Base-by-base conservation (phyloP, 2,329 filamentous ascomycete genomes). In the Sporothrix sp. region DNA sequence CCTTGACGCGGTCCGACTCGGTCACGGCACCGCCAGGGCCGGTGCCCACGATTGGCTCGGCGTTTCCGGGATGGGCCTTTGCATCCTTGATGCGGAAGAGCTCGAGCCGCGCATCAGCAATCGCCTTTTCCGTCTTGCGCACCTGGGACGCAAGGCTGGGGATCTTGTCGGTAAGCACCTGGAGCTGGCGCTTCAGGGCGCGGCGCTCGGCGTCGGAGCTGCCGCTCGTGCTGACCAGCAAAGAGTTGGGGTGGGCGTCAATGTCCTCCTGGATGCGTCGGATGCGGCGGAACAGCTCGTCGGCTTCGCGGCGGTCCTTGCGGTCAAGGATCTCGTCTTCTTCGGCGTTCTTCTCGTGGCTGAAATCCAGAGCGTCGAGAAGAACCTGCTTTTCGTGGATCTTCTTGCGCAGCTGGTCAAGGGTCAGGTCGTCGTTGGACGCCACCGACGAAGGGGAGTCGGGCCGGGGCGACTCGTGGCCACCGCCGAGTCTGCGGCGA, bases 331-430 rank as follows among this genome's bases (percentile, higher is more conserved):
- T 82, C 59, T 96, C 91, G 57, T 98, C 91, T 62, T 97, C 87
- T 60, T 98, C 93, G 4, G 81, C 78, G 33, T 84, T 81, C 62
- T 87, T 87, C 69, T 97, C 91, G 59, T 97, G 93, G 56, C 87
- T 85, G 66, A 96, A 96, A 63, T 98, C 93, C 70, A 96, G 91
- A 0, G 93, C 93, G 67, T 98, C 91, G 13, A 98, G 73, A 56
- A 98, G 74, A 37, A 98, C 83, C 66, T 96, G 88, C 68, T 94
- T 93, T 72, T 98, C 93, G 51, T 83, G 83, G 53, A 98, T 88
- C 65, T 87, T 88, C 73, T 98, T 98, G 59, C 80, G 84, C 52
- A 98, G 70, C 65, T 97, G 90, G 25, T 97, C 91, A 25, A 95
- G 66, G 4, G 81, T 83, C 58, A 95, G 65, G 14, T 97, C 93